phyloP scores from a whole-genome alignment of 176 grass and related monocot genomes.

The Aegilops longissima region DNA sequence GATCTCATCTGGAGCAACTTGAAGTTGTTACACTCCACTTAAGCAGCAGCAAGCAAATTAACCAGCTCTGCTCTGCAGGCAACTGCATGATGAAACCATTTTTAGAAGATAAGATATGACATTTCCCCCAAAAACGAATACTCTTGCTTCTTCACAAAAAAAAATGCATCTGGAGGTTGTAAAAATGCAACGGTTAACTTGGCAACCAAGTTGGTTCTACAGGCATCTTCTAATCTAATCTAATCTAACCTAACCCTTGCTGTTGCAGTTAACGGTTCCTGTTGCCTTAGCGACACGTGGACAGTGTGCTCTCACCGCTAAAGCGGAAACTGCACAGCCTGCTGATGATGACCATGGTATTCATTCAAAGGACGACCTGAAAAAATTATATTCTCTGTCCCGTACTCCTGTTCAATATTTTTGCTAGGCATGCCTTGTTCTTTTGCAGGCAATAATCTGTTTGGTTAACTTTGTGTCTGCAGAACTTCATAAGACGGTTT shows the following conservation, averaged over 20 bases:
- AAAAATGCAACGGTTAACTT: too few species aligned
- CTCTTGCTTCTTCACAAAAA: too few species aligned
- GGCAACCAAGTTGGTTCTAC: neutral
- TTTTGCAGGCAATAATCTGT: constrained; percentile 26
- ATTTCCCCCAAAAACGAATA: too few species aligned
- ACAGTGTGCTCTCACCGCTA: constrained; percentile 75
- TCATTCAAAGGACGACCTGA: neutral
- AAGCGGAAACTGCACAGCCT: constrained; percentile 71
- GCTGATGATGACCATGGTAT: constrained; percentile 77
- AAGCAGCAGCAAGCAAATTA: too few species aligned
- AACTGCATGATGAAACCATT: too few species aligned
- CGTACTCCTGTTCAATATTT: constrained; percentile 15
- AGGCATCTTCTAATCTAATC: neutral
- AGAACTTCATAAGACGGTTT: constrained; percentile 98
- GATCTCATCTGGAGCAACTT: neutral
- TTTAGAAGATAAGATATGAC: too few species aligned
- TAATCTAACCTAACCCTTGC: neutral
- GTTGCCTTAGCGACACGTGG: constrained; percentile 82
- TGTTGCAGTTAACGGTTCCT: constrained; percentile 61
- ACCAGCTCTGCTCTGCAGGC: too few species aligned
- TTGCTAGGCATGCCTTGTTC: neutral
- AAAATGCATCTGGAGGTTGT: too few species aligned
- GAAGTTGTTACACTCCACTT: too few species aligned
- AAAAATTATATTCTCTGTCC: neutral
- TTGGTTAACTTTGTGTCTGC: constrained; percentile 9